Conservation (phyloP, 2,329 filamentous ascomycete species). For the Penicillium sp. region DNA sequence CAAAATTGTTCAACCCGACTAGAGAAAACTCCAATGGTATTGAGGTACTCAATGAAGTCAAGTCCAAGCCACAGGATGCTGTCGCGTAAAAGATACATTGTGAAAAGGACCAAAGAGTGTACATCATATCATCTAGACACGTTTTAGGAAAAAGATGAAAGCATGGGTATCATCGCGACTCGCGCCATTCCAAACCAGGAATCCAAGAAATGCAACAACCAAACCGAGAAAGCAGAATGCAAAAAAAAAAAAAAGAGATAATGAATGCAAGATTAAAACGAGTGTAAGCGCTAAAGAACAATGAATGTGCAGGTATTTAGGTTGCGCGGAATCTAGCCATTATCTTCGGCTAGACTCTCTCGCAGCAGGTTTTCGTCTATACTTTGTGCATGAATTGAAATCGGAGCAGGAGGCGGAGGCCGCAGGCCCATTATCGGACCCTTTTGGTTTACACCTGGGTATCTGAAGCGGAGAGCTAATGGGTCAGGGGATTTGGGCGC, state of each 20-base stretch:
- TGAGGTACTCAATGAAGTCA: neutral
- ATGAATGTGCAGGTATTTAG: neutral
- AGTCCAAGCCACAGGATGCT: neutral
- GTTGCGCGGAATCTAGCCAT: neutral
- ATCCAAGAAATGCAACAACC: conserved; percentile 6
- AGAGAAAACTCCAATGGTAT: neutral
- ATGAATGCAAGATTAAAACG: conserved; percentile 1
- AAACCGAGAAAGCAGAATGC: neutral
- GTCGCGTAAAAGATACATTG: neutral
- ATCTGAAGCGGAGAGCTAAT: conserved; percentile 47
- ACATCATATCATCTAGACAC: neutral
- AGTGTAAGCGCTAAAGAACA: conserved; percentile 4
- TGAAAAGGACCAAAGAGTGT: neutral
- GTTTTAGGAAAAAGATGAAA: neutral
- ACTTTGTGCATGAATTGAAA: conserved; percentile 49
- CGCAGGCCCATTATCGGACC: conserved; percentile 66
- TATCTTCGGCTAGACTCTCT: conserved; percentile 48
- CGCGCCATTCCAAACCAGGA: conserved; percentile 4
- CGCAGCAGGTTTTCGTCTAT: conserved; percentile 54
- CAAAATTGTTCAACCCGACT: neutral
- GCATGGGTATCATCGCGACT: conserved; percentile 9
- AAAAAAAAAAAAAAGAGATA: neutral
- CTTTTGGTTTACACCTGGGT: conserved; percentile 68
- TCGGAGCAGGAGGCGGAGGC: conserved; percentile 47
- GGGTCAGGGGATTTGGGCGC: conserved; percentile 57